These are phyloP conservation scores for Syzygium syzygioides DNA, from an alignment of 441 rosid species.

Conservation along the genomic window DNA sequence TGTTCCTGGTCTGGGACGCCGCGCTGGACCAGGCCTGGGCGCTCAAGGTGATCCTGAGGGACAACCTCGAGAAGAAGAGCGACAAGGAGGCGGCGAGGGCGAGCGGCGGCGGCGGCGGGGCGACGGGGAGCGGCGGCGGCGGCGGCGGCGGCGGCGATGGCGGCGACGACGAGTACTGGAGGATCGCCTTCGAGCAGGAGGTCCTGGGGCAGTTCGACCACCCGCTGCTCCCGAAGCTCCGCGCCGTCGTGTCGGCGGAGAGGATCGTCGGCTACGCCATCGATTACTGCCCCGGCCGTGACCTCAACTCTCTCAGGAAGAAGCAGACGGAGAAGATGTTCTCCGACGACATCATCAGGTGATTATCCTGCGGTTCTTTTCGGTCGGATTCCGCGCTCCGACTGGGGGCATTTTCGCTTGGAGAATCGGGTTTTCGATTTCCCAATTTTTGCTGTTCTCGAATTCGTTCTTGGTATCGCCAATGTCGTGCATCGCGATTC, in stretches of 20 bases:
- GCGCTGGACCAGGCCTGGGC: constrained; percentile 34
- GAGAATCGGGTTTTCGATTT: not conserved
- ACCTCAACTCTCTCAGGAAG: constrained; percentile 43
- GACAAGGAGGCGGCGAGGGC: not conserved
- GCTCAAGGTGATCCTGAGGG: constrained; percentile 57
- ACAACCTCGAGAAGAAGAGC: constrained; percentile 42
- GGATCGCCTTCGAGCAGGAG: constrained; percentile 54
- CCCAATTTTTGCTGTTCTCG: not conserved
- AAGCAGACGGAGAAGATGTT: constrained; percentile 72
- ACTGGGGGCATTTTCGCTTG: not conserved
- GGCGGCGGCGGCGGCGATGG: not conserved
- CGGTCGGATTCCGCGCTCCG: not conserved
- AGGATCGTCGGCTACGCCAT: constrained; percentile 66
- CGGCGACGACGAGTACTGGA: constrained; percentile 31
- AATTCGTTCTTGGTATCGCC: not conserved
- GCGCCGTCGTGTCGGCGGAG: constrained; percentile 51
- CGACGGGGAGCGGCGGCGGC: not conserved
- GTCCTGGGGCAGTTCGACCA: constrained; percentile 48
- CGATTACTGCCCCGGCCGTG: constrained; percentile 73
- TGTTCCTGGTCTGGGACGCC: constrained; percentile 43
- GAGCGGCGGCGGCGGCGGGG: too few relatives aligned
- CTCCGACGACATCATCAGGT: constrained; percentile 62
- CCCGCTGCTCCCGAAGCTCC: constrained; percentile 62
- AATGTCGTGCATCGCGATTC: not conserved
- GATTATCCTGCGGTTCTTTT: not conserved